Percentiles rank a stretch among this genome's conserved stretches.
Conservation (phyloP, 2,329 filamentous ascomycete genomes). For the Diaporthe longicolla region DNA sequence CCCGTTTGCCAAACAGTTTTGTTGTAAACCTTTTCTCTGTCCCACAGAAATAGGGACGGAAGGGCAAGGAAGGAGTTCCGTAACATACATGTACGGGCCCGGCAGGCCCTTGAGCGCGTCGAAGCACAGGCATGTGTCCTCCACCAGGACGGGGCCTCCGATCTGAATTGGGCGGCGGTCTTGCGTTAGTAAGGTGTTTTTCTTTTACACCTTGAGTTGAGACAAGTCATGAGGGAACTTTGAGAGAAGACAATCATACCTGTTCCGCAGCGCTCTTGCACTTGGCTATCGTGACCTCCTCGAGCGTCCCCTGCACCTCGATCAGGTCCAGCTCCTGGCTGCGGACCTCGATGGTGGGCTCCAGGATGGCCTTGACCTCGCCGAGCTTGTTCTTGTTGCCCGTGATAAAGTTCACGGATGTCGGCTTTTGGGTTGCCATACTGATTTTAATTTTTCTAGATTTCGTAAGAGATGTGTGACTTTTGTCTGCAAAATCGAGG, state of each 20-base stretch:
- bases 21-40: too few relatives aligned
- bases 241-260: conserved; percentile 59
- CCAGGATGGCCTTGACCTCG: conserved; percentile 91
- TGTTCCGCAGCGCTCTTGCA: conserved; percentile 83
- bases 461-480: background rate
- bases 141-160: conserved; percentile 89
- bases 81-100: conserved; percentile 88
- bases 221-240: too few relatives aligned
- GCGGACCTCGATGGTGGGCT: conserved; percentile 78
- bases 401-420: conserved; percentile 88
- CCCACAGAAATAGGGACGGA: too few relatives aligned
- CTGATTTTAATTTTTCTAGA: conserved; percentile 26
- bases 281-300: conserved; percentile 93
- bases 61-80: background rate
- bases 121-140: conserved; percentile 96
- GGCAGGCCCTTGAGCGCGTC: conserved; percentile 91
- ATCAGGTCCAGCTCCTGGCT: conserved; percentile 84
- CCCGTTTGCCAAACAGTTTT: too few relatives aligned
- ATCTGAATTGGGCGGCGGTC: conserved; percentile 64
- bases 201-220: too few relatives aligned
- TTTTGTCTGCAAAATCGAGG: background rate
- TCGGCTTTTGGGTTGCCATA: conserved; percentile 63
- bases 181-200: background rate
- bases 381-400: conserved; percentile 94
- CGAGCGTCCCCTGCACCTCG: conserved; percentile 92